Conservation (phyloP, 202 grass and related monocot species). For the Panicum virgatum region DNA sequence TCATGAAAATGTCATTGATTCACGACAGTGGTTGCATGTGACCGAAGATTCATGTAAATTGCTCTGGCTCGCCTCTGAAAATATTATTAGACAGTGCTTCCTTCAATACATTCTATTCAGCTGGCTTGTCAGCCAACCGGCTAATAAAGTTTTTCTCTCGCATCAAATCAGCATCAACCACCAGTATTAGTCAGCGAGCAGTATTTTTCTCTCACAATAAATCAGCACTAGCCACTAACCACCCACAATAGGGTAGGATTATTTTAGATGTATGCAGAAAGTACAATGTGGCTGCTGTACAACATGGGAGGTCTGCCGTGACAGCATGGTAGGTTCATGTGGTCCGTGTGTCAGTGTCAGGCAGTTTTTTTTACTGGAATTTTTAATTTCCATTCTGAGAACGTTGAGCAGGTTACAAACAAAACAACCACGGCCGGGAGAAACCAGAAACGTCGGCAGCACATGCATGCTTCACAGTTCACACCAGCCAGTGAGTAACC, state of each 20-base stretch:
- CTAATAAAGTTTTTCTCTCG: no score
- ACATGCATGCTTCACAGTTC: slow-evolving; percentile 22
- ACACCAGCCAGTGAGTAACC: slow-evolving; percentile 10
- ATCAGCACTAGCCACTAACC: no score
- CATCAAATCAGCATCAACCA: no score
- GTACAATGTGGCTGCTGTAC: neutral
- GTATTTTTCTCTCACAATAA: no score
- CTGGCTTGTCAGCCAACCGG: no score
- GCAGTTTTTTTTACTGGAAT: neutral
- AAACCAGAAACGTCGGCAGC: slow-evolving; percentile 22
- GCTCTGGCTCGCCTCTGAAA: neutral
- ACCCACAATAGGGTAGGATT: no score
- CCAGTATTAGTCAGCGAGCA: no score
- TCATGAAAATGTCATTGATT: neutral
- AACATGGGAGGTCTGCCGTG: neutral
- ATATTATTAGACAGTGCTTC: no score
- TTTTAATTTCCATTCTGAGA: neutral
- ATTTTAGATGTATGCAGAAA: neutral
- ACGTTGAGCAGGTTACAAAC: neutral
- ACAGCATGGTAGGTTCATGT: neutral
- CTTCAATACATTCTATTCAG: no score
- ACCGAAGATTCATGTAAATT: neutral
- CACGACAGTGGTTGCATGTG: neutral
- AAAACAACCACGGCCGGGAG: no score
- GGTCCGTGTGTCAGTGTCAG: neutral